Conservation (phyloP, 331 rosid genomes). For the Quercus phellos region DNA sequence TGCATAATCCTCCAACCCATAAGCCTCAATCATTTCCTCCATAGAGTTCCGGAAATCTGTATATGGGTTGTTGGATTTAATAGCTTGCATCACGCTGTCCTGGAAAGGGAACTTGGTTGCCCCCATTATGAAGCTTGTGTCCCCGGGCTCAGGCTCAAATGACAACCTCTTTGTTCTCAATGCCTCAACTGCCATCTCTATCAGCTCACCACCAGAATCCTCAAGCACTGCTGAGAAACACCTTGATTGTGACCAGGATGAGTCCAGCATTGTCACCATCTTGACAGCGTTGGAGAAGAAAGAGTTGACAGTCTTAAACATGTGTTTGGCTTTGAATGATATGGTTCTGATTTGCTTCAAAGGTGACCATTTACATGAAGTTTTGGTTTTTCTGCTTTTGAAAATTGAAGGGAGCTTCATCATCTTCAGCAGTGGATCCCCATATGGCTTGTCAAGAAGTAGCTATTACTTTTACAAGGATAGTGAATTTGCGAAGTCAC, state of each 20-base stretch:
- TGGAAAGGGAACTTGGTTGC: background rate
- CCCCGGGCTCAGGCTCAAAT: background rate
- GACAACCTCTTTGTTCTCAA: background rate
- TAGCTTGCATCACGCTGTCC: background rate
- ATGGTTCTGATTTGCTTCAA: background rate
- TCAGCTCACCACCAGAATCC: background rate
- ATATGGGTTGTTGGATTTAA: background rate
- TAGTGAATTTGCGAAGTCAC: background rate
- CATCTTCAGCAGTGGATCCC: background rate
- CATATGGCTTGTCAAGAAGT: background rate
- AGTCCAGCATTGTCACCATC: background rate
- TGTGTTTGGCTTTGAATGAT: background rate
- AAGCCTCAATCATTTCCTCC: conserved; percentile 1
- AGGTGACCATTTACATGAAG: background rate
- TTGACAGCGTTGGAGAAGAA: background rate
- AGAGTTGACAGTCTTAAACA: background rate
- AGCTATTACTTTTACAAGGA: background rate
- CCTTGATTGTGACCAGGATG: background rate
- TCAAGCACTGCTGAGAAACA: background rate
- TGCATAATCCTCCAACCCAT: background rate
- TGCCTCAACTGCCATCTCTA: background rate
- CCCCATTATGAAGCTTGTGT: background rate
- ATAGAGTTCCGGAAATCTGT: background rate
- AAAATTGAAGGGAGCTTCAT: background rate
- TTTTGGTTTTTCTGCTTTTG: background rate